These are phyloP conservation scores for Cordyceps sp. DNA, from an alignment of 2,329 filamentous ascomycete genomes.

Conservation along the genomic window DNA sequence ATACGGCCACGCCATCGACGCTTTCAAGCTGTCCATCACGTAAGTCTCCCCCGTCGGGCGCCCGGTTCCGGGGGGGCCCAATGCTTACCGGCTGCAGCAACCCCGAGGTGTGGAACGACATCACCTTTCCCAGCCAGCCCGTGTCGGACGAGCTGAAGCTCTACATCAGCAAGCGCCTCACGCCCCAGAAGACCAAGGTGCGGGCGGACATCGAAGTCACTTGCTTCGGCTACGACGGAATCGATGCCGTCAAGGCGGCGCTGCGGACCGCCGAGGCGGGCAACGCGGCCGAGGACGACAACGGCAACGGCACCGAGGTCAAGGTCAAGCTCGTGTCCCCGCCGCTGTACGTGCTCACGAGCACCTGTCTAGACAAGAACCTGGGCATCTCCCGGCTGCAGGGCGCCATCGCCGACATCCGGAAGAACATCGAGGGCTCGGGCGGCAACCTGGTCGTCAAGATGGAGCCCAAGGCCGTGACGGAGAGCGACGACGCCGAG, in stretches of 20 bases:
- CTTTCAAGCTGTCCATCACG: slow-evolving; percentile 99
- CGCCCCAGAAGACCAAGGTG: slow-evolving; percentile 96
- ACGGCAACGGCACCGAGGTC: slow-evolving; percentile 60
- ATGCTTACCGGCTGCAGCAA: slow-evolving; percentile 39
- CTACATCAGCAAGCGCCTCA: slow-evolving; percentile 95
- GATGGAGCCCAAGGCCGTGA: slow-evolving; percentile 99
- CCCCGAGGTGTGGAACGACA: slow-evolving; percentile 88
- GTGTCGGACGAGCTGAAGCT: slow-evolving; percentile 80
- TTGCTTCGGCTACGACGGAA: slow-evolving; percentile 91
- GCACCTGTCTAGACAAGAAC: slow-evolving; percentile 85
- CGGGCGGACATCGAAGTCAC: slow-evolving; percentile 95
- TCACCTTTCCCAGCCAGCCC: slow-evolving; percentile 70
- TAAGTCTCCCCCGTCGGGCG: slow-evolving; percentile 24
- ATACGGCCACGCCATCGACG: slow-evolving; percentile 91
- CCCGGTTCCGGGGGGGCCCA: background rate
- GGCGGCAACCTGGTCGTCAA: slow-evolving; percentile 76
- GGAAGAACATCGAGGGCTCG: slow-evolving; percentile 58
- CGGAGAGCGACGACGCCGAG: slow-evolving; percentile 94
- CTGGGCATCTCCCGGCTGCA: slow-evolving; percentile 72
- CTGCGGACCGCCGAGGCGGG: slow-evolving; percentile 80
- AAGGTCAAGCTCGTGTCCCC: slow-evolving; percentile 98
- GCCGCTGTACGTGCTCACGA: slow-evolving; percentile 90
- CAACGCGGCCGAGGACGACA: slow-evolving; percentile 48
- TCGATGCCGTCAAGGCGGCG: slow-evolving; percentile 92
- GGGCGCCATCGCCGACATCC: slow-evolving; percentile 78